phyloP scores from a whole-genome alignment of 2,329 filamentous ascomycete genomes.

The Dothideomycetidae sp. region DNA sequence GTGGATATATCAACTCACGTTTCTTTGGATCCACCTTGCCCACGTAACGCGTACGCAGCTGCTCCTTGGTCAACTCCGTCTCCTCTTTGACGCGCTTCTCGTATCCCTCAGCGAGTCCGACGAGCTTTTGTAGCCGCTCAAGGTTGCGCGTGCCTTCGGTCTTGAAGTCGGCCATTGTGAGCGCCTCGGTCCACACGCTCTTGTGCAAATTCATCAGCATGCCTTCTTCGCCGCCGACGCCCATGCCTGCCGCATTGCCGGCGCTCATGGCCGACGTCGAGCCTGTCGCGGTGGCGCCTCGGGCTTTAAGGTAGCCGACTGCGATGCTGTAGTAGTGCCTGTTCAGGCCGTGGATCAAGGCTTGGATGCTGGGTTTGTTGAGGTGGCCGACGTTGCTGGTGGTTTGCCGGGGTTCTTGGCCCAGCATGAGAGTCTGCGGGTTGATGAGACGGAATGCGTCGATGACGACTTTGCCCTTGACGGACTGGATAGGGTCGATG shows the following conservation, averaged over 20 bases:
- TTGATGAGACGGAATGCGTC: slow-evolving; percentile 98
- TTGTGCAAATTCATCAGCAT: slow-evolving; percentile 99
- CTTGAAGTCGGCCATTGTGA: slow-evolving; percentile 94
- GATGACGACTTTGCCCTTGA: slow-evolving; percentile 99
- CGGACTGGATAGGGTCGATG: slow-evolving; percentile 95
- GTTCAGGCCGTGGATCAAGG: slow-evolving; percentile 94
- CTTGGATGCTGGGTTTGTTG: slow-evolving; percentile 99
- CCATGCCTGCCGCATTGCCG: slow-evolving; percentile 6
- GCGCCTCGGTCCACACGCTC: slow-evolving; percentile 95
- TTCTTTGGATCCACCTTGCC: slow-evolving; percentile 99
- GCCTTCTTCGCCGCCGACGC: slow-evolving; percentile 69
- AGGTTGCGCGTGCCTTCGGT: slow-evolving; percentile 73
- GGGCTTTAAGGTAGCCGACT: slow-evolving; percentile 82
- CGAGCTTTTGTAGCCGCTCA: slow-evolving; percentile 74
- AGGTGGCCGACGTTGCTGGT: slow-evolving; percentile 95
- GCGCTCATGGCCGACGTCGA: slow-evolving; percentile 8
- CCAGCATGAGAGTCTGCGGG: slow-evolving; percentile 93
- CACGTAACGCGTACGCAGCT: slow-evolving; percentile 96
- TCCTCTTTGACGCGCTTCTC: slow-evolving; percentile 99
- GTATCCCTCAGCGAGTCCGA: slow-evolving; percentile 83
- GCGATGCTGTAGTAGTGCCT: slow-evolving; percentile 98
- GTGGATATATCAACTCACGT: slow-evolving; percentile 36
- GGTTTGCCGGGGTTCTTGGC: slow-evolving; percentile 92
- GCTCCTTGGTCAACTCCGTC: slow-evolving; percentile 90
- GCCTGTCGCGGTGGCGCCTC: slow-evolving; percentile 37